Evolutionary conservation across 768 basidiomycete genomes (phyloP), one percentile per base, ranked within the genome.

Genomic region (Gymnopilus junonius): DNA sequence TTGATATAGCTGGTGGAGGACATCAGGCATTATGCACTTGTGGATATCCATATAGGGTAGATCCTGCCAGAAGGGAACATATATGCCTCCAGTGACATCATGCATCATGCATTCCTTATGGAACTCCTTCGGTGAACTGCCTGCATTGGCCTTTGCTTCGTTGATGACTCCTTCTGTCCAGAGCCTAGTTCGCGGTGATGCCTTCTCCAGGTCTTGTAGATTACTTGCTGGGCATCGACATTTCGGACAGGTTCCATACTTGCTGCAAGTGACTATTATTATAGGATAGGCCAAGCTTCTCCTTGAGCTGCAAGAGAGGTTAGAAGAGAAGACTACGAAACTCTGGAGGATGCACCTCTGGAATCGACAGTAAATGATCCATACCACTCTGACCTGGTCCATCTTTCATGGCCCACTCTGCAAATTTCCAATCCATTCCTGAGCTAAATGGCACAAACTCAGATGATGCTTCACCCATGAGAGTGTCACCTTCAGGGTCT

Each of bases 211-310:
- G 8, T 65, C 27, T 32, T 37, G 35, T 1, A 66, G 65, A n/a
- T 65, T 27, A 1, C 56, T 60, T 23, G 62, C 61, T 15, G 20
- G 34, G n/a, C 51, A 15, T 17, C 21, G 6, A 46, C 69, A 70
- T 31, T 64, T 66, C 2, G 67, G 65, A 58, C 69, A 68, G 17
- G 67, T 66, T 0, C 67, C 61, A 15, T 57, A 56, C 46, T 68
- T 67, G 21, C 45, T 59, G 15, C 75, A 74, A 0, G 73, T 66
- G 2, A 80, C 75, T 35, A 35, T 35, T 35, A 6, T 35, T 35
- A 35, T 7, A 35, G 12, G 34, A 35, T 35, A 35, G 34, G 12
- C 34, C 34, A 35, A 35, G 34, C 34, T 12, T 35, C 34, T 35
- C 34, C 34, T 35, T 6, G 34, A 35, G 6, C 34, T 35, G 6